Evolutionary conservation across 1,139 yeast species (phyloP).

Genomic region (Taphrina wiesneri): DNA sequence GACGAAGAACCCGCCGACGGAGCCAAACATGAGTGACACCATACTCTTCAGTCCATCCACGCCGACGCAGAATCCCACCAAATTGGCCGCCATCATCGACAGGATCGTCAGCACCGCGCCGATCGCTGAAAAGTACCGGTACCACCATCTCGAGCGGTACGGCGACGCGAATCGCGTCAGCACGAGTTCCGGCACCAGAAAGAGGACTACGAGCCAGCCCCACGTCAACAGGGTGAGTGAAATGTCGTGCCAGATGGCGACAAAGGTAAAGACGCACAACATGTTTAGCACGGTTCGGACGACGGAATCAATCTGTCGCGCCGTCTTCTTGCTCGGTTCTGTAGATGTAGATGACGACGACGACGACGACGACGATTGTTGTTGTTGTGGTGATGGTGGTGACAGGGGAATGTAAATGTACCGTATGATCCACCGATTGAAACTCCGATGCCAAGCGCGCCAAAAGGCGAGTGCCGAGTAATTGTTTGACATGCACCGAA

Average conservation of each 20-base stretch:
- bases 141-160: conserved; percentile 53
- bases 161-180: conserved; percentile 54
- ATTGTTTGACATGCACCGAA: conserved; percentile 91
- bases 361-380: background rate
- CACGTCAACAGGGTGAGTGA: conserved; percentile 80
- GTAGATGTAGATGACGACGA: conserved; percentile 68
- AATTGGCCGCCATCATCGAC: conserved; percentile 97
- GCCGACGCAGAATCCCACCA: conserved; percentile 93
- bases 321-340: conserved; percentile 67
- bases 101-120: conserved; percentile 91
- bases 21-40: conserved; percentile 68
- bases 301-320: conserved; percentile 43
- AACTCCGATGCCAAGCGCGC: conserved; percentile 99
- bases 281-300: conserved; percentile 59
- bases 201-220: conserved; percentile 94
- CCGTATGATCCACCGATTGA: conserved; percentile 82
- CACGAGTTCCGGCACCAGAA: conserved; percentile 80
- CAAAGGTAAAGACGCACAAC: conserved; percentile 88
- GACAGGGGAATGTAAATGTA: conserved; percentile 44
- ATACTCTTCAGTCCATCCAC: conserved; percentile 74
- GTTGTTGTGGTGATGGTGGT: background rate
- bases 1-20: conserved; percentile 65
- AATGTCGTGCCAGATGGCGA: conserved; percentile 98
- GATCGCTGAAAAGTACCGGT: conserved; percentile 73
- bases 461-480: conserved; percentile 91